Conservation (phyloP, 495 filamentous ascomycete genomes). For the Podospora anserina region DNA sequence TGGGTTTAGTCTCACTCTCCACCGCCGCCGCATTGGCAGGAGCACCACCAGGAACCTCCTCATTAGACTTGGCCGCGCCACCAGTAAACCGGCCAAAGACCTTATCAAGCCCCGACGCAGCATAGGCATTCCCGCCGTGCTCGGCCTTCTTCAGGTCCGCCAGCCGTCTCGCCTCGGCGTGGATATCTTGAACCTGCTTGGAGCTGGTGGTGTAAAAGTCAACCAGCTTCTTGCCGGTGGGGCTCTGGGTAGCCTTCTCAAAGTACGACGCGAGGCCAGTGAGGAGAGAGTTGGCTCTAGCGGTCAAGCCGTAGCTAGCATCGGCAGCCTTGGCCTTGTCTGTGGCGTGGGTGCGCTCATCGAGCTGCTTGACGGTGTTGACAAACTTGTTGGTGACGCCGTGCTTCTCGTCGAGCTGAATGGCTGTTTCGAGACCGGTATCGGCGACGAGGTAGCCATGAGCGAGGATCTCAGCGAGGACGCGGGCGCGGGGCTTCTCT, state of each 20-base stretch:
- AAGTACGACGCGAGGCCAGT: slow-evolving; percentile 71
- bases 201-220: slow-evolving; percentile 77
- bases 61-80: slow-evolving; percentile 8
- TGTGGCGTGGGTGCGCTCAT: slow-evolving; percentile 74
- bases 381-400: slow-evolving; percentile 77
- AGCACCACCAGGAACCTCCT: slow-evolving; percentile 18
- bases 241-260: slow-evolving; percentile 81
- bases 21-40: slow-evolving; percentile 12
- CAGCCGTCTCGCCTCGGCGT: slow-evolving; percentile 80
- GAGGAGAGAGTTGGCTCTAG: slow-evolving; percentile 62
- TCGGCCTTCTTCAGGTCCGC: slow-evolving; percentile 82
- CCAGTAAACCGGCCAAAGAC: slow-evolving; percentile 33
- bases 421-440: slow-evolving; percentile 75
- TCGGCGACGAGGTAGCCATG: slow-evolving; percentile 90
- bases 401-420: slow-evolving; percentile 87
- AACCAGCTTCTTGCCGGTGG: slow-evolving; percentile 79
- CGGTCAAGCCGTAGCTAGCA: slow-evolving; percentile 67
- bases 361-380: slow-evolving; percentile 66
- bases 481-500: slow-evolving; percentile 89
- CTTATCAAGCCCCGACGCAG: slow-evolving; percentile 46
- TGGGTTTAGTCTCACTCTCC: slow-evolving; percentile 16
- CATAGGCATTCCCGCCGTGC: slow-evolving; percentile 46
- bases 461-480: slow-evolving; percentile 91
- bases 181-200: slow-evolving; percentile 89
- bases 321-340: slow-evolving; percentile 76